Base-by-base conservation (phyloP, 768 basidiomycete species). In the Inosperma sp. region DNA sequence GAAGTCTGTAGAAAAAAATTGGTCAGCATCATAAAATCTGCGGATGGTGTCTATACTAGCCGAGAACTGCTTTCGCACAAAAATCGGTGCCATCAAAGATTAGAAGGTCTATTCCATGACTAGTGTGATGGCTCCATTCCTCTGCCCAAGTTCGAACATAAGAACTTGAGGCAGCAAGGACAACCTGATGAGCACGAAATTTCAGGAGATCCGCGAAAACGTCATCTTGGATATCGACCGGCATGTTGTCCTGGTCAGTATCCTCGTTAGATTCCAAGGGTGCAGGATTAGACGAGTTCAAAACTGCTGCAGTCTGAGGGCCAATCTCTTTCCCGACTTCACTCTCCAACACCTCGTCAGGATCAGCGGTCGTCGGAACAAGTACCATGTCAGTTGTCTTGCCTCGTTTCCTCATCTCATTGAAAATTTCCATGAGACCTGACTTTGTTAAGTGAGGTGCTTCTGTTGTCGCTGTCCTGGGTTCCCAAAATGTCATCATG, bases 321-420 rank as follows among this genome's bases (percentile, higher is more conserved):
- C n/a, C n/a, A n/a, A 8, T n/a, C n/a, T 31, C n/a, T 31, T 31
- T 31, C n/a, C 30, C 40, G 5, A 41, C 40, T 41, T 23, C 40
- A 17, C n/a, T 17, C 40, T 41, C 40, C 6, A 17, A 13, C 13
- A 19, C 16, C 5, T 41, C 40, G 16, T 41, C 40, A 5, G 23
- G 14, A 23, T 13, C n/a, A n/a, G 25, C 39, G 21, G 12, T 25
- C 22, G 45, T 49, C 5, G 53, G 58, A 21, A 61, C 49, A 34
- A 76, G 66, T 10, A 53, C 45, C 21, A 72, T 62, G 53, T 75
- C 74, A 0, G 66, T 68, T n/a, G 72, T 57, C 29, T 59, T 47
- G 12, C 63, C 56, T 6, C 54, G 49, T 29, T 49, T 47, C 14
- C 75, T 62, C 65, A 75, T 67, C 26, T 60, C 50, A 16, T 66